phyloP scores from a whole-genome alignment of 2,329 filamentous ascomycete genomes.

The Aspergillus pseudotamarii region DNA sequence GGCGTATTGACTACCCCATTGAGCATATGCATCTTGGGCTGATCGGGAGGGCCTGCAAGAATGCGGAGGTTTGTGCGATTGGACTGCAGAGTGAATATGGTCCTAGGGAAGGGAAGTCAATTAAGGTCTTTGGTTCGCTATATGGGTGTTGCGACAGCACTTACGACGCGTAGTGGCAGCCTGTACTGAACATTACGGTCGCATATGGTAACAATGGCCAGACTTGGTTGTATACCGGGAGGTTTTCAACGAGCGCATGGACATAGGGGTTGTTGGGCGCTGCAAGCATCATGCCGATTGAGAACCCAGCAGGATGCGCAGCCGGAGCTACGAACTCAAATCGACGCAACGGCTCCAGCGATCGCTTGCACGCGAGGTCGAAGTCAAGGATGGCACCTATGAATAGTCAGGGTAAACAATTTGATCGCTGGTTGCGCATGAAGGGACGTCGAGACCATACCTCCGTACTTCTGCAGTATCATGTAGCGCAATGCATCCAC shows the following conservation, averaged over 20 bases:
- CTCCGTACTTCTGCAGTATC: constrained; percentile 24
- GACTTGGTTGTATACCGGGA: constrained; percentile 38
- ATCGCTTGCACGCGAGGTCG: constrained; percentile 45
- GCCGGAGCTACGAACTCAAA: constrained; percentile 48
- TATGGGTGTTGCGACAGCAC: constrained; percentile 2
- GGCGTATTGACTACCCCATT: constrained; percentile 45
- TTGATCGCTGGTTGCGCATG: too few species aligned
- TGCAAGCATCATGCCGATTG: constrained; percentile 48
- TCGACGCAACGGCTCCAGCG: constrained; percentile 42
- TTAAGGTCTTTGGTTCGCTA: too few species aligned
- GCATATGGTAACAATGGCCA: constrained; percentile 47
- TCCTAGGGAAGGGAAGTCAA: constrained; percentile 18
- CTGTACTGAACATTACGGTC: constrained; percentile 50
- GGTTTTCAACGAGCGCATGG: constrained; percentile 35
- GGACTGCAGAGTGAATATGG: constrained; percentile 41
- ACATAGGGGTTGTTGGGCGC: constrained; percentile 39
- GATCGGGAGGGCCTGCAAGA: constrained; percentile 33
- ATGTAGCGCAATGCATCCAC: constrained; percentile 28
- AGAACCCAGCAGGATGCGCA: constrained; percentile 46
- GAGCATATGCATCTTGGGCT: constrained; percentile 39
- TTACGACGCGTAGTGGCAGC: constrained; percentile 47
- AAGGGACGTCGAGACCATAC: constrained; percentile 5
- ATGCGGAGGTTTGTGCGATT: constrained; percentile 40
- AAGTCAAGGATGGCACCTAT: constrained; percentile 35
- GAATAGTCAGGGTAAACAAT: not conserved